Evolutionary conservation across 805 yeast species (phyloP), one percentile per base, ranked within the genome.

Genomic region (Hanseniaspora taiwanica): DNA sequence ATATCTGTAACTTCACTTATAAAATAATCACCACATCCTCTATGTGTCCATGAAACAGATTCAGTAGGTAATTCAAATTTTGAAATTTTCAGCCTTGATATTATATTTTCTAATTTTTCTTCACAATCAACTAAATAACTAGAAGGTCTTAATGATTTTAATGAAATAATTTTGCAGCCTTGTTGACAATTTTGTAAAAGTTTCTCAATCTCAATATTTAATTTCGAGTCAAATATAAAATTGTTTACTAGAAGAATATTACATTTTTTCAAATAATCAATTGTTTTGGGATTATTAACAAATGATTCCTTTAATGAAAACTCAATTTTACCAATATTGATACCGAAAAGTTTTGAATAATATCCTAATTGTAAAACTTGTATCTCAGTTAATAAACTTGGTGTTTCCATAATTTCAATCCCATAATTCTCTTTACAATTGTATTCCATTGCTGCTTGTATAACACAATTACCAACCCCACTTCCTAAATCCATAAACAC

Each of bases 391-490:
- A 86, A 63, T 6, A 65, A 63, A 9, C 87, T 79, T 0, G 96
- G 94, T 48, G 78, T 78, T 14, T 71, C 72, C 94, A 86, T 86
- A 37, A 87, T 72, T 55, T 87, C 96, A 58, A 89, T 83, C 1
- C 96, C 96, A 52, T 82, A 84, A 56, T 94, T 78, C 20, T 52
- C 17, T 40, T 67, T 67, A 44, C 86, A 81, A 2, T 95, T 94
- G 54, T 73, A 76, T 51, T 86, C 94, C 27, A 87, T 58, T 0
- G 95, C 85, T 0, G 95, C 93, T 56, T 86, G 96, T 33, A 86
- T 69, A 0, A 81, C 79, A 43, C 95, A 84, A 54, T 87, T 87
- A 0, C 96, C 96, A 13, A 87, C 96, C 13, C 96, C 96, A 0
- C 94, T 84, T 0, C 96, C 96, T 19, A 87, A 64, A 59, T 87